Evolutionary conservation across 176 grass and related monocot species (phyloP), one percentile per base, ranked within the genome.

Genomic region (Tillandsia leiboldiana): DNA sequence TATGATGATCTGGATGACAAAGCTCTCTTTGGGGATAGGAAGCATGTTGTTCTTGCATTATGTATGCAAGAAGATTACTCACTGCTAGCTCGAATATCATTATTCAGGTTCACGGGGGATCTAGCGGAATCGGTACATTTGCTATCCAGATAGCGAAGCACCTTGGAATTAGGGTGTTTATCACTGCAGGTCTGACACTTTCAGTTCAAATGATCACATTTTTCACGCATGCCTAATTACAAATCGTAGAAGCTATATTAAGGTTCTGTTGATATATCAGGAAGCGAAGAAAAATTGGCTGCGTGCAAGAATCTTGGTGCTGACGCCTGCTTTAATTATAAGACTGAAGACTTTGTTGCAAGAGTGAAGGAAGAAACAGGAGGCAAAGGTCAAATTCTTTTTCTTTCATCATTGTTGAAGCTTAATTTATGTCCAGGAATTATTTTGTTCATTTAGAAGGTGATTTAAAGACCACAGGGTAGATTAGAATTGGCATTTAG

Each of bases 41-140:
- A 42, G 3, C 33, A 42, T 42, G 33, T 7, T 42, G 33, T 42
- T 4, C 7, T 42, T 42, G 33, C 33, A 42, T 42, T 3, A 42
- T 42, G 33, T 42, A 42, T 42, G 33, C 33, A 6, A 42, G 33
- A 42, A 42, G 33, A 42, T 42, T 7, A 42, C 33, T 42, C 33
- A 42, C 33, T 42, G 33, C 33, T 7, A 42, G 33, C 33, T 42
- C 33, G 33, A 42, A 42, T 42, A 42, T 42, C 3, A 6, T 42
- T 42, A 42, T 70, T 67, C 81, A 96, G 93, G 69, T 92, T 74
- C 89, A 96, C 69, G 88, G 93, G 53, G 93, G 88, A 85, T 96
- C 93, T 10, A 96, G 89, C 69, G 89, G 93, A 77, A 96, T 92
- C 12, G 93, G 93, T 50, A 96, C 93, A 7, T 96, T 96, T 14